Base-by-base conservation (phyloP, 2,329 filamentous ascomycete species). In the Calonectria henricotiae region DNA sequence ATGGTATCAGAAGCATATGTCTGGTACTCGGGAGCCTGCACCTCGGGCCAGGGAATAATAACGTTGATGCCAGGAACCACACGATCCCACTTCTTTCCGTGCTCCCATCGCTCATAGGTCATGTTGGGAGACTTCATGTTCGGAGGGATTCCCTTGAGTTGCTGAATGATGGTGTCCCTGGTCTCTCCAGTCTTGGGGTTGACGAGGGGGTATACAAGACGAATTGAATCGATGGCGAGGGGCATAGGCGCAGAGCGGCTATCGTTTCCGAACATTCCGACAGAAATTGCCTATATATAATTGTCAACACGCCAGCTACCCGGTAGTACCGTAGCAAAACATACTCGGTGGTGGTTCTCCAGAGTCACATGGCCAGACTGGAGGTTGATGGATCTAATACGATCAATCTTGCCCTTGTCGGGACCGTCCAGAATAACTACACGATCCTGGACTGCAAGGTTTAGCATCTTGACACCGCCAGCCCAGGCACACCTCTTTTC, bases 341-440 rank as follows among this genome's bases (percentile, higher is more conserved):
- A 77, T 85, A 95, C 93, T 86, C 88, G 85, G 78, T 92, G 91
- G 70, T 91, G 76, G 27, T 87, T 89, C 71, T 90, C 86, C 49
- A 95, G 83, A n/a, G 83, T 86, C 54, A 94, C 85, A 71, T 88
- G 87, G 71, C 90, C 91, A 54, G 83, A 84, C 12, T 87, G 82
- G 5, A 79, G 71, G 73, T 90, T 83, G 54, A 97, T 85, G 1
- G 85, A 81, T 70, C 80, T 82, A 51, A 98, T 89, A n/a, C 85
- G 84, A 62, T 94, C 93, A 82, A 99, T 96, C 84, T 92, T 94
- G 77, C 95, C 95, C 84, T 91, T 93, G 78, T 96, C 93, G 41
- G 88, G 88, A 9, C 96, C 95, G 71, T 92, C 90, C 65, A 94
- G 84, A 69, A 98, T 84, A 64, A 96, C 93, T 37, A 98, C 95